Percentiles rank a stretch among this genome's conserved stretches.
Evolutionary conservation across 2,329 filamentous ascomycete genomes (phyloP).

Genomic region (Capronia coronata): DNA sequence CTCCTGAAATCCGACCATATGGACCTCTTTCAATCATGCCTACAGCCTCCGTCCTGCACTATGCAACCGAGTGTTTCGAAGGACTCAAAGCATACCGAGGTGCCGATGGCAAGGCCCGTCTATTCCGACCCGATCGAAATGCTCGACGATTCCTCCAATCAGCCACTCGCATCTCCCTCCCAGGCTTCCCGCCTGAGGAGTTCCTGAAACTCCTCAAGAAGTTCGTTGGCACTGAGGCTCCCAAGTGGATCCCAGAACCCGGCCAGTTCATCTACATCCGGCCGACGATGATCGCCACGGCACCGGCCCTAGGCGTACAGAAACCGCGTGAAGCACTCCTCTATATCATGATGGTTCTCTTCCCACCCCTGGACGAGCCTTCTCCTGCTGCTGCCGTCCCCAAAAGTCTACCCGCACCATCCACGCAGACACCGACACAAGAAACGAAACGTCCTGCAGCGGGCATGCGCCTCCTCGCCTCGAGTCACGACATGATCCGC

Average conservation of each 20-base stretch:
- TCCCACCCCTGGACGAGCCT: slow-evolving; percentile 32
- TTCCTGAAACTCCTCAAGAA: slow-evolving; percentile 66
- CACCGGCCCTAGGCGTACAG: slow-evolving; percentile 72
- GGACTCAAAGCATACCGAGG: slow-evolving; percentile 68
- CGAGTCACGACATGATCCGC: slow-evolving; percentile 72
- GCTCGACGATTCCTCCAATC: slow-evolving; percentile 55
- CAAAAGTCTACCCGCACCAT: background rate
- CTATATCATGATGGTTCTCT: slow-evolving; percentile 49
- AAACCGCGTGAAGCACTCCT: slow-evolving; percentile 75
- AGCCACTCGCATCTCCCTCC: slow-evolving; percentile 62
- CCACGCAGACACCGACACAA: slow-evolving; percentile 24
- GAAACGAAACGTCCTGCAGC: background rate
- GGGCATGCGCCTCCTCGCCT: slow-evolving; percentile 53
- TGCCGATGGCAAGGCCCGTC: slow-evolving; percentile 62
- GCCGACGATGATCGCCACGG: slow-evolving; percentile 79
- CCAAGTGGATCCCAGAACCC: slow-evolving; percentile 28
- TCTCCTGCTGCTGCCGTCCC: background rate
- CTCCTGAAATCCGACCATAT: slow-evolving; percentile 68
- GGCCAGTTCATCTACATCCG: slow-evolving; percentile 77
- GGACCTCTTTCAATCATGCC: slow-evolving; percentile 72
- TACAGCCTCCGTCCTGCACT: slow-evolving; percentile 74
- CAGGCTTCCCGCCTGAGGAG: slow-evolving; percentile 63
- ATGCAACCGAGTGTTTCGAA: slow-evolving; percentile 88
- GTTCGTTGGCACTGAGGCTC: slow-evolving; percentile 40
- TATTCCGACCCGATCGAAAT: slow-evolving; percentile 73